Evolutionary conservation across 2,329 filamentous ascomycete genomes (phyloP), one percentile per base, ranked within the genome.

Genomic region (Graphilbum sp.): DNA sequence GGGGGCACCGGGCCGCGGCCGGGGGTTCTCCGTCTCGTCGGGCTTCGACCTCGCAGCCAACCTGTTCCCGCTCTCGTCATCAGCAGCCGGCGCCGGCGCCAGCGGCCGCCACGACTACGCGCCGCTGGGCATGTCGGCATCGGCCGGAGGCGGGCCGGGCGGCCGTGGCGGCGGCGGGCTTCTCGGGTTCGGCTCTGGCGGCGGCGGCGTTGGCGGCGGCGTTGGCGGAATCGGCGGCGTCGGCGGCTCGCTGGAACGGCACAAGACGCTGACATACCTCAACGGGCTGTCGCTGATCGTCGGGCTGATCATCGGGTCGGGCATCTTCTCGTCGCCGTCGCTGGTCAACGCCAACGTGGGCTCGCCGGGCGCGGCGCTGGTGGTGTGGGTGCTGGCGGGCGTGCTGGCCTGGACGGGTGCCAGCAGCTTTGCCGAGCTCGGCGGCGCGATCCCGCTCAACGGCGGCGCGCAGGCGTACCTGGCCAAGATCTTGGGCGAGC

Each of bases 21-120:
- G 88, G 45, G 81, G 84, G 16, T 94, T 88, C 59, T 95, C 87
- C 11, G 74, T 93, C 34, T 85, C 82, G 11, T 96, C 88, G 6
- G 85, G 82, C 38, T 98, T 98, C 58, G 88, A 96, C 60, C 95
- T 95, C 55, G 79, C 83, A n/a, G 75, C 80, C 41, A 92, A 86
- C 49, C 68, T 98, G 33, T 96, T 95, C 51, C 90, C 90, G 1
- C 66, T 98, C 35, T 90, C 85, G 37, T 86, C 87, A 34, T 88
- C 84, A 1, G 65, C 79, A 4, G 74, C 67, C 7, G 59, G 72
- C 39, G 59, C 72, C 39, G 73, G 80, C 32, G 74, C 66, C 11
- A 59, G 72, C 41, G 74, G 80, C 32, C 74, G 66, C 11, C 59
- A 72, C 41, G 74, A 80, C 30, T 98, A 98, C 59, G 83, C 87